phyloP scores from a whole-genome alignment of 2,329 filamentous ascomycete species.

The Xenosphaeropsis pyriputrescens region DNA sequence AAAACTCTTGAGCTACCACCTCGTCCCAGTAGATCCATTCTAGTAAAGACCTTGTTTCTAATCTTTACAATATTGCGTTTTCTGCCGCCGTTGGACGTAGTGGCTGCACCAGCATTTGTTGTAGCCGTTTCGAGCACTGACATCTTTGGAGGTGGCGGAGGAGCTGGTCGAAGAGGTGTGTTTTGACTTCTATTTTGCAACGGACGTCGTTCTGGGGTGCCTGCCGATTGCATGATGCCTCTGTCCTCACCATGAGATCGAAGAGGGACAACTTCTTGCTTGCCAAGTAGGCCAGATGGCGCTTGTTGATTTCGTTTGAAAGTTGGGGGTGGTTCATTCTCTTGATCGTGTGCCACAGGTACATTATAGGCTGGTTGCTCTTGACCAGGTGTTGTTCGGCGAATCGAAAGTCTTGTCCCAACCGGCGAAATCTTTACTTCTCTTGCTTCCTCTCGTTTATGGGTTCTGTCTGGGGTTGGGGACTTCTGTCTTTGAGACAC shows the following conservation, averaged over 20 bases:
- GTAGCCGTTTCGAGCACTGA: slow-evolving; percentile 88
- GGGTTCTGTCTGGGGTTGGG: slow-evolving; percentile 4
- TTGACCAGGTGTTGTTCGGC: slow-evolving; percentile 23
- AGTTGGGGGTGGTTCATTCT: slow-evolving; percentile 64
- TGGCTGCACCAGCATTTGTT: slow-evolving; percentile 63
- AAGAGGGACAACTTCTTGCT: slow-evolving; percentile 31
- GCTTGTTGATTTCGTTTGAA: slow-evolving; percentile 35
- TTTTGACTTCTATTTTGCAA: slow-evolving; percentile 39
- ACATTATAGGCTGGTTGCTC: slow-evolving; percentile 41
- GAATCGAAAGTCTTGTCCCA: slow-evolving; percentile 11
- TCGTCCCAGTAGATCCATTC: slow-evolving; percentile 79
- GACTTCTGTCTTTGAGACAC: slow-evolving; percentile 8
- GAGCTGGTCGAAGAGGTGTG: slow-evolving; percentile 68
- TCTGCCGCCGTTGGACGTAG: slow-evolving; percentile 50
- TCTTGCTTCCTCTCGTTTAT: neutral
- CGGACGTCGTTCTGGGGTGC: slow-evolving; percentile 40
- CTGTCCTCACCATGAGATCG: slow-evolving; percentile 33
- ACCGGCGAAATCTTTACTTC: neutral
- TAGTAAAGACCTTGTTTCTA: slow-evolving; percentile 82
- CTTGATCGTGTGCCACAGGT: slow-evolving; percentile 58
- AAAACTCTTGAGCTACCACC: slow-evolving; percentile 93
- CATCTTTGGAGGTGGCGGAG: slow-evolving; percentile 92
- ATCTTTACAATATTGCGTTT: slow-evolving; percentile 74
- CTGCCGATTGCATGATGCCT: slow-evolving; percentile 18
- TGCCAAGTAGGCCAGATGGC: slow-evolving; percentile 12